Evolutionary conservation across 2,329 filamentous ascomycete genomes (phyloP).

Genomic region (Phialocephala sp.): DNA sequence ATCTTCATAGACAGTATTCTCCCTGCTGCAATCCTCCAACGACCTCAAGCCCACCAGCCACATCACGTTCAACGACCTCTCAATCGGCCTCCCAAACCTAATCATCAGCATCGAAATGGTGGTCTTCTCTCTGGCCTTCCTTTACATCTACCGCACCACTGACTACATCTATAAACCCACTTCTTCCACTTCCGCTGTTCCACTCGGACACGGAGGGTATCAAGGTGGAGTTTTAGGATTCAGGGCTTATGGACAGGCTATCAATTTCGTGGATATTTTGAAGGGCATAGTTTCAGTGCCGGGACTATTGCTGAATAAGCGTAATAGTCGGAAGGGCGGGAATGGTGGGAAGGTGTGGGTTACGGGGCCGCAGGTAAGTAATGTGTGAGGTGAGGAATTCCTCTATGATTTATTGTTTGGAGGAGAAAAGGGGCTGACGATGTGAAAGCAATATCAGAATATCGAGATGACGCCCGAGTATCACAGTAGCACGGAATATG

Average conservation of each 20-base stretch:
- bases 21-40: conserved; percentile 24
- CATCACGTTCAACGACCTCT: conserved; percentile 27
- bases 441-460: not conserved
- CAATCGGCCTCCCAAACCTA: conserved; percentile 28
- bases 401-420: no score
- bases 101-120: conserved; percentile 30
- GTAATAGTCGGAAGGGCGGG: not conserved
- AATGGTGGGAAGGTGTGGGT: not conserved
- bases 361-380: not conserved
- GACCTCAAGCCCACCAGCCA: conserved; percentile 27
- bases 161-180: conserved; percentile 22
- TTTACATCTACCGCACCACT: conserved; percentile 24
- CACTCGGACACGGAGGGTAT: conserved; percentile 26
- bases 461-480: conserved; percentile 7
- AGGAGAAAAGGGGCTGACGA: not conserved
- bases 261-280: conserved; percentile 24
- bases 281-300: conserved; percentile 11
- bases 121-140: conserved; percentile 26
- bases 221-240: conserved; percentile 27
- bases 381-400: not conserved
- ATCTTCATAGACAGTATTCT: conserved; percentile 23
- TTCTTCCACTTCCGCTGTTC: conserved; percentile 5
- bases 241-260: conserved; percentile 22
- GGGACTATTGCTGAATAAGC: not conserved
- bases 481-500: not conserved